phyloP scores from a whole-genome alignment of 352 stramenopile genomes.

The Globisporangium echinulatum region DNA sequence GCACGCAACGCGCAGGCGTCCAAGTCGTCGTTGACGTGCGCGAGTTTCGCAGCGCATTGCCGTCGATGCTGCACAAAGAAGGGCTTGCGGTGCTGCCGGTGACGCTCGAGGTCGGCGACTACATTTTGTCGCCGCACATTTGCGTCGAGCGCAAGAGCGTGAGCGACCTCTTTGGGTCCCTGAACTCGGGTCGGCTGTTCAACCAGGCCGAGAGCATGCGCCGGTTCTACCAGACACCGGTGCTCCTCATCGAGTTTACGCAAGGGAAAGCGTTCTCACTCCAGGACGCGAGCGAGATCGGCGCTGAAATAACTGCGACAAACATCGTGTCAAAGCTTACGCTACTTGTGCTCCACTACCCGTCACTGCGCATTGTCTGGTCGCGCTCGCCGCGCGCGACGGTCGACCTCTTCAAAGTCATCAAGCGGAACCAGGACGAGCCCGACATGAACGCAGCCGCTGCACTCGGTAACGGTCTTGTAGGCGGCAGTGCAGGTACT shows the following conservation, averaged over 20 bases:
- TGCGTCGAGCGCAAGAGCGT: constrained; percentile 96
- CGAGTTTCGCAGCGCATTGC: constrained; percentile 94
- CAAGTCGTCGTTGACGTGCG: constrained; percentile 94
- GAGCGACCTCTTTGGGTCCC: constrained; percentile 95
- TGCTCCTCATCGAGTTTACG: constrained; percentile 96
- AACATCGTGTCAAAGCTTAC: constrained; percentile 95
- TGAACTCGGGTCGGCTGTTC: constrained; percentile 94
- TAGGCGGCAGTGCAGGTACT: constrained; percentile 10
- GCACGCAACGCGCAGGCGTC: constrained; percentile 32
- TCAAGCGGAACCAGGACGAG: constrained; percentile 81
- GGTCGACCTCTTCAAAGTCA: constrained; percentile 77
- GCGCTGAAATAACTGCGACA: constrained; percentile 88
- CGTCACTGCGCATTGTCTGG: constrained; percentile 93
- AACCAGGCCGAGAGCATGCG: constrained; percentile 90
- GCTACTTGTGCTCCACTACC: constrained; percentile 93
- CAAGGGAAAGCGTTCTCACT: constrained; percentile 83
- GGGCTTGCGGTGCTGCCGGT: constrained; percentile 91
- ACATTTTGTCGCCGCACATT: constrained; percentile 96
- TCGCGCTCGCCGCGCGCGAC: constrained; percentile 90
- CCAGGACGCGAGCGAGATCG: constrained; percentile 87
- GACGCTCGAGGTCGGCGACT: constrained; percentile 96
- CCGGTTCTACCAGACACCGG: constrained; percentile 81
- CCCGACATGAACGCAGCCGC: constrained; percentile 72
- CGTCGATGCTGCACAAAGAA: constrained; percentile 95
- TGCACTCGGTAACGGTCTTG: constrained; percentile 43